Evolutionary conservation across 2,329 filamentous ascomycete genomes (phyloP).

Genomic region (Exserohilum rostratum): DNA sequence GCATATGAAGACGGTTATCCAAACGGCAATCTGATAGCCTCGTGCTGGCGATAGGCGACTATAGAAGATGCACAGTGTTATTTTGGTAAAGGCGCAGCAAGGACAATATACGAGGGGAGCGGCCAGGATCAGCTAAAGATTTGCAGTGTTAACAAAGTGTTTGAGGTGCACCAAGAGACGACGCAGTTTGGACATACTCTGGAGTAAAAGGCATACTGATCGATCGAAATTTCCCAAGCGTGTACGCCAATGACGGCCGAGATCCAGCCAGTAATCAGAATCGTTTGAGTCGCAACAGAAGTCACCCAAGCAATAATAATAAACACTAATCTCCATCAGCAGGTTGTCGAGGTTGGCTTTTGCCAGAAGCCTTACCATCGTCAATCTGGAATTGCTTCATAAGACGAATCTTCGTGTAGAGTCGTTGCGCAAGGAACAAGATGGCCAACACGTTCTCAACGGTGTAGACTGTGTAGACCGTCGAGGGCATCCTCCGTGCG

Average conservation of each 20-base stretch:
- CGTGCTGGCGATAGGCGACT: slow-evolving; percentile 16
- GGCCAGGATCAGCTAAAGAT: slow-evolving; percentile 19
- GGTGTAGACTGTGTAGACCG: slow-evolving; percentile 27
- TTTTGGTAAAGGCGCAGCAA: slow-evolving; percentile 24
- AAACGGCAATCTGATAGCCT: slow-evolving; percentile 19
- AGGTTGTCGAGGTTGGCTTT: not conserved
- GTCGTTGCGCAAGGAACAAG: slow-evolving; percentile 31
- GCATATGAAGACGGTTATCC: slow-evolving; percentile 22
- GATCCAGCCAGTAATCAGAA: slow-evolving; percentile 14
- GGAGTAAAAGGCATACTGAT: slow-evolving; percentile 20
- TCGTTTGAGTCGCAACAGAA: slow-evolving; percentile 15
- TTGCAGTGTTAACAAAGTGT: slow-evolving; percentile 1
- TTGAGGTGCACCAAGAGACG: not conserved
- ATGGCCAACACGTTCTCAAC: slow-evolving; percentile 28
- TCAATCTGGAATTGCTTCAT: slow-evolving; percentile 32
- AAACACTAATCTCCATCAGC: slow-evolving; percentile 8
- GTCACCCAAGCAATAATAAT: slow-evolving; percentile 16
- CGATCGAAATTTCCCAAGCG: slow-evolving; percentile 30
- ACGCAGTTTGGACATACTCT: slow-evolving; percentile 6
- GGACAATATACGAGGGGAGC: slow-evolving; percentile 22
- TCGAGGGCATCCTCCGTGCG: slow-evolving; percentile 16
- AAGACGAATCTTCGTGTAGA: slow-evolving; percentile 35
- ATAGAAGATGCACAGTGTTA: slow-evolving; percentile 28
- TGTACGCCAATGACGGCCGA: slow-evolving; percentile 23
- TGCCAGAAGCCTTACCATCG: slow-evolving; percentile 25